Conservation (phyloP, 2,329 filamentous ascomycete genomes). For the Phaeosphaeria sp. region DNA sequence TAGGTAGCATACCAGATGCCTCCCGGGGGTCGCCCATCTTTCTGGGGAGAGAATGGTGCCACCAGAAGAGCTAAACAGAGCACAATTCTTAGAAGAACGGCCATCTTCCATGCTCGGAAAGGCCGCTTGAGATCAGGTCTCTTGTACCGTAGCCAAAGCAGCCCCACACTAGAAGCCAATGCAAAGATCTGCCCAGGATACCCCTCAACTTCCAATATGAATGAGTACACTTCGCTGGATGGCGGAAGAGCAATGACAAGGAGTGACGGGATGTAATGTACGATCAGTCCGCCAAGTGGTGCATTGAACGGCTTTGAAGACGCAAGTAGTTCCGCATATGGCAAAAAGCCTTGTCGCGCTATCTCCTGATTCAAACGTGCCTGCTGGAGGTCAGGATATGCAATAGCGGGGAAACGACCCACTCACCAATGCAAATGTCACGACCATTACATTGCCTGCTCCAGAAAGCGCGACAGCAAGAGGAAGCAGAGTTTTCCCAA, state of each 20-base stretch:
- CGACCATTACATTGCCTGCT: conserved; percentile 75
- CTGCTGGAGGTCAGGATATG: conserved; percentile 47
- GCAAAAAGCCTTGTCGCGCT: conserved; percentile 73
- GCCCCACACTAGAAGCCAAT: conserved; percentile 63
- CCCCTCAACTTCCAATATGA: conserved; percentile 75
- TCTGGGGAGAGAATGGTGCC: conserved; percentile 69
- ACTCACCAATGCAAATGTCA: conserved; percentile 70
- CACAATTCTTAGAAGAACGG: conserved; percentile 62
- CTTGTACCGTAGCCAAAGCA: conserved; percentile 66
- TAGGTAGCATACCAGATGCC: conserved; percentile 61
- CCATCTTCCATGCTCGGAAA: conserved; percentile 69
- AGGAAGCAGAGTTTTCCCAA: conserved; percentile 66
- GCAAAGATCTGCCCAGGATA: conserved; percentile 70
- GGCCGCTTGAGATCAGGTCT: conserved; percentile 68
- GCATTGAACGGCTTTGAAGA: conserved; percentile 72
- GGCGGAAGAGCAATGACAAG: conserved; percentile 72
- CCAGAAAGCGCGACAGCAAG: conserved; percentile 72
- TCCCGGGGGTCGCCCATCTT: conserved; percentile 21
- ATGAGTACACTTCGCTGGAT: conserved; percentile 71
- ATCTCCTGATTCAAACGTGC: conserved; percentile 76
- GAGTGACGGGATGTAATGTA: conserved; percentile 73
- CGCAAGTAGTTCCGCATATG: conserved; percentile 66
- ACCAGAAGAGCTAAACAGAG: conserved; percentile 64
- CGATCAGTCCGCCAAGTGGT: conserved; percentile 70
- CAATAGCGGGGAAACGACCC: background rate